Evolutionary conservation across 176 grass and related monocot genomes (phyloP), one percentile per base, ranked within the genome.

Genomic region (Avena sativa): DNA sequence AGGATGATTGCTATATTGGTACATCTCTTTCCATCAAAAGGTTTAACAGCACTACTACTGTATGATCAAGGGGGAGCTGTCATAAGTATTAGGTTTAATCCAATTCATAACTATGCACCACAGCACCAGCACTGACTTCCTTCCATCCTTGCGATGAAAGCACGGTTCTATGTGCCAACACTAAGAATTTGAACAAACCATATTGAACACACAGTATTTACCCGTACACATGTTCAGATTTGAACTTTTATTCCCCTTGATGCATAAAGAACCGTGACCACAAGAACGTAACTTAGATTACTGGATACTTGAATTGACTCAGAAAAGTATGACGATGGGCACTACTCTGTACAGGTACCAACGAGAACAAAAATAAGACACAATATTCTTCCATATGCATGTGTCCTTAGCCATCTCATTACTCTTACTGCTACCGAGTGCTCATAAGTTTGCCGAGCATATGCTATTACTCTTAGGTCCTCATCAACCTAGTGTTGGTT

Each of bases 401-500:
- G 90, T 56, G 88, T 60, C 76, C 91, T 92, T 49, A 95, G 72
- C 93, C 90, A 98, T 83, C 81, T 76, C 71, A 95, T 95, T 80
- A 95, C 89, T 83, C 94, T 95, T 75, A 56, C 93, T 9, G 93
- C 88, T 16, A 91, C 69, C 72, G 92, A 95, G 80, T 94, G 25
- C 60, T 63, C 93, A 47, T 93, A 95, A 25, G 88, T 91, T 75
- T 88, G 89, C 14, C 93, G 79, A 88, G 87, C 93, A 76, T 98
- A 98, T 20, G 95, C 92, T 56, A 93, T 98, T 59, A 92, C 60
- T 26, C 10, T 63, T 63, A 63, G 72, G 12, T 95, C 80, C 67
- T 95, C 93, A 44, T 98, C 95, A 8, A 91, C 95, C 85, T 82
- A 87, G 78, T 95, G 91, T 81, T 98, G 96, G 83, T 95, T 92